A percentile compares a stretch with the other conserved stretches of the same genome.
Evolutionary conservation across 805 yeast genomes (phyloP).

Genomic region (Starmerella geochares): DNA sequence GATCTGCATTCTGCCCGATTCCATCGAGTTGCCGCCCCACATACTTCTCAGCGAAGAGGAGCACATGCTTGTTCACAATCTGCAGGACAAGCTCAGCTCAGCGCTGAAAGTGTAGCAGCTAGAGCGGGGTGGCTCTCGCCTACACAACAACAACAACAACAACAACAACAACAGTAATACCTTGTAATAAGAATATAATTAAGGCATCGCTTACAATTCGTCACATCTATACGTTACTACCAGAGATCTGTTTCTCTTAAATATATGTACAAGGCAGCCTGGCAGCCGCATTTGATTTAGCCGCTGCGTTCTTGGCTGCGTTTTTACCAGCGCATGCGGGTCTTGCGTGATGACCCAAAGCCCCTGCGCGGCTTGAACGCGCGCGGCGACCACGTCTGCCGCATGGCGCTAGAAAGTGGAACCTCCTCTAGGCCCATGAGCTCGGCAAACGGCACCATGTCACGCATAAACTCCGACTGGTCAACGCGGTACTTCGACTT

Average conservation of each 20-base stretch:
- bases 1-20: neutral
- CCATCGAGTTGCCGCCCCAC: neutral
- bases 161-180: no score
- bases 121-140: no score
- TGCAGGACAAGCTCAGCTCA: neutral
- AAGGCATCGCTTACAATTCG: no score
- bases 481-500: slow-evolving; percentile 22
- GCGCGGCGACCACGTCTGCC: slow-evolving; percentile 20
- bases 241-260: neutral
- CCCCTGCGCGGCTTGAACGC: neutral
- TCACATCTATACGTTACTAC: neutral
- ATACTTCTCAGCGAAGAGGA: slow-evolving; percentile 6
- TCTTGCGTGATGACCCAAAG: slow-evolving; percentile 24
- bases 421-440: slow-evolving; percentile 25
- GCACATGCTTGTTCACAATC: neutral
- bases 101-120: no score
- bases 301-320: no score
- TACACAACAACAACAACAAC: no score
- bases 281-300: no score
- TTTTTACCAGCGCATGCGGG: slow-evolving; percentile 27
- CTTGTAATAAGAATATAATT: no score
- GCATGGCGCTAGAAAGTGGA: slow-evolving; percentile 17
- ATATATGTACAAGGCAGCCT: neutral
- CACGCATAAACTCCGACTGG: slow-evolving; percentile 22
- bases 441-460: slow-evolving; percentile 26